Conservation (phyloP, 169 alveolate species). For the Theileria equi region DNA sequence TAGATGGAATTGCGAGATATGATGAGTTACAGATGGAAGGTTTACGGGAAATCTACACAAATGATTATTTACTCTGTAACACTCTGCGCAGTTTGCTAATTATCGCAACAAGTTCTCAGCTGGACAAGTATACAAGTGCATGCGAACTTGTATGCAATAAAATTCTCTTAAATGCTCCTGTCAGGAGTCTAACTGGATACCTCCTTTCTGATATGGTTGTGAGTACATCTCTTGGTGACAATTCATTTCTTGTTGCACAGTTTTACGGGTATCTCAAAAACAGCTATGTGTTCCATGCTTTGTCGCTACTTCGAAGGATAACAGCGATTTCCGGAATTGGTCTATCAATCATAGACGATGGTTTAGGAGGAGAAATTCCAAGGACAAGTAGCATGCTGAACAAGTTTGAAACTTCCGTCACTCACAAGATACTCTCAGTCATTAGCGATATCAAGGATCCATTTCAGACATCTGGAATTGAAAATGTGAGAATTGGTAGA, state of each 20-base stretch:
- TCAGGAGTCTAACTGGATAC: slow-evolving; percentile 5
- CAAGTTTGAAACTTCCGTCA: slow-evolving; percentile 23
- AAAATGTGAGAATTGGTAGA: slow-evolving; percentile 28
- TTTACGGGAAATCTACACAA: too few species aligned
- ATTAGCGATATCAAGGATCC: slow-evolving; percentile 50
- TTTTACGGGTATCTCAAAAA: slow-evolving; percentile 38
- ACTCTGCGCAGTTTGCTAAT: slow-evolving; percentile 18
- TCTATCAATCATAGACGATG: too few species aligned
- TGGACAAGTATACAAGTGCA: slow-evolving; percentile 6
- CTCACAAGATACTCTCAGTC: slow-evolving; percentile 23
- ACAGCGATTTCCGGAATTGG: slow-evolving; percentile 24
- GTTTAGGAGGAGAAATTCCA: too few species aligned
- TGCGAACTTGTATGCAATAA: slow-evolving; percentile 41
- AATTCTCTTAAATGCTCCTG: slow-evolving; percentile 31
- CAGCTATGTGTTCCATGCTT: slow-evolving; percentile 19
- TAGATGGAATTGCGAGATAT: too few species aligned
- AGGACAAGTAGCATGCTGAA: too few species aligned
- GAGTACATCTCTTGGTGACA: slow-evolving; percentile 39
- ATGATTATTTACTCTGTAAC: slow-evolving; percentile 1
- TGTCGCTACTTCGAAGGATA: slow-evolving; percentile 13
- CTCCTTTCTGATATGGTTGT: slow-evolving; percentile 27
- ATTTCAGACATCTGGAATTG: slow-evolving; percentile 31
- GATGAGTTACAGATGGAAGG: too few species aligned
- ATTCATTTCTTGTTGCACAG: slow-evolving; percentile 17
- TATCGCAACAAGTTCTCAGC: slow-evolving; percentile 22